Evolutionary conservation across 148 eudicot genomes (phyloP).

Genomic region (Vaccinium darrowii): DNA sequence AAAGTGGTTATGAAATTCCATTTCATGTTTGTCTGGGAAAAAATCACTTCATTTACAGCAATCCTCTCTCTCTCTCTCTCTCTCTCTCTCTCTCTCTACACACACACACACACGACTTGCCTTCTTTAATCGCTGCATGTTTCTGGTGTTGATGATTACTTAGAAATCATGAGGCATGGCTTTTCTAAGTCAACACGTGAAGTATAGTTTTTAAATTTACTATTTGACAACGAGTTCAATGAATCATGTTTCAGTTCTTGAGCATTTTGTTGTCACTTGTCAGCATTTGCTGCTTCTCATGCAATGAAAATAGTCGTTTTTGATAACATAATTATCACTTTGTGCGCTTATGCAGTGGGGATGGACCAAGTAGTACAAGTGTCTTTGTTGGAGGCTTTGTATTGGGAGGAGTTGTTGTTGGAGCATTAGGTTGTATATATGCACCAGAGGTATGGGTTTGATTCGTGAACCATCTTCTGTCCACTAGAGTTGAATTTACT

Average conservation of each 20-base stretch:
- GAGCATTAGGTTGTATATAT: constrained; percentile 58
- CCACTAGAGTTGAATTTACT: not conserved
- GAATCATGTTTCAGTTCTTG: constrained; percentile 1
- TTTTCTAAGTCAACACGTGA: not conserved
- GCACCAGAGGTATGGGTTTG: constrained; percentile 63
- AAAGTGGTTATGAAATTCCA: not conserved
- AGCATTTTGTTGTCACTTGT: constrained; percentile 7
- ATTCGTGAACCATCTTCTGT: not conserved
- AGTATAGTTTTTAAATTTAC: not conserved
- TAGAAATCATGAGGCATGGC: not conserved
- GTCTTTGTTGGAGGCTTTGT: constrained; percentile 68
- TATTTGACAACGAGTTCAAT: not conserved
- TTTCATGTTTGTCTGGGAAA: not conserved
- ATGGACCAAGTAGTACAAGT: constrained; percentile 49
- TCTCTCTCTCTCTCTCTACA: no score
- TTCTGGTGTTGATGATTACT: not conserved
- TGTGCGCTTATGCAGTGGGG: constrained; percentile 23
- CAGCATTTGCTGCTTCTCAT: constrained; percentile 4
- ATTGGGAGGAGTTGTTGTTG: constrained; percentile 71
- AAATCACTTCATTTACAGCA: not conserved
- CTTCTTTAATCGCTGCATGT: not conserved
- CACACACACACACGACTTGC: not conserved
- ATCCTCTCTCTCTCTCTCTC: no score
- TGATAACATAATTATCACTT: not conserved
- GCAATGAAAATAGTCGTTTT: not conserved